phyloP scores from a whole-genome alignment of 2,329 filamentous ascomycete genomes.

The Aspergillus tamarii region DNA sequence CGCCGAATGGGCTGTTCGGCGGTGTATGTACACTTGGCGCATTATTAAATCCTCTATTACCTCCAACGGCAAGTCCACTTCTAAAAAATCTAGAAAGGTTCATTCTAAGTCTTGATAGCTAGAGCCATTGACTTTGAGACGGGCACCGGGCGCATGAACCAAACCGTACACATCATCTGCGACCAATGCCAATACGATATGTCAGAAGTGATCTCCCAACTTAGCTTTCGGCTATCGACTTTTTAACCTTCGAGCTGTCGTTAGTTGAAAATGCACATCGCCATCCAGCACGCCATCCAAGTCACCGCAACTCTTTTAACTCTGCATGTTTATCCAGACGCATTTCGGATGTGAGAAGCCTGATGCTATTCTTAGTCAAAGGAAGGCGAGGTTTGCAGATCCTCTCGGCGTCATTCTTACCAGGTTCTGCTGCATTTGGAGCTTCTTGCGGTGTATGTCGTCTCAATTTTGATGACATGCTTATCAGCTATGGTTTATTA shows the following conservation, averaged over 20 bases:
- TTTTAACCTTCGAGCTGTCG: not conserved
- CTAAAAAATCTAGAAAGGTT: not conserved
- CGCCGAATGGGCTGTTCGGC: not conserved
- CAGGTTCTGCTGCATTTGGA: not conserved
- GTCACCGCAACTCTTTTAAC: not conserved
- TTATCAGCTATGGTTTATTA: not conserved
- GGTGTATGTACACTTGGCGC: conserved; percentile 5
- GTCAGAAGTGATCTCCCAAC: conserved; percentile 5
- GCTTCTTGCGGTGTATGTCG: not conserved
- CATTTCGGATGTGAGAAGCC: not conserved
- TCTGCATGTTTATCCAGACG: not conserved
- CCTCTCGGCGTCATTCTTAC: not conserved
- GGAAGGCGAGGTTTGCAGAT: not conserved
- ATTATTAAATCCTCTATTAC: not conserved
- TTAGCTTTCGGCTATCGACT: conserved; percentile 5
- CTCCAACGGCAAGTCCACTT: not conserved
- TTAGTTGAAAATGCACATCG: not conserved
- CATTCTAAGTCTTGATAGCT: not conserved
- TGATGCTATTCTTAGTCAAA: conserved; percentile 4
- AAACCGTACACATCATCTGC: conserved; percentile 2
- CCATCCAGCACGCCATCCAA: not conserved
- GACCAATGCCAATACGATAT: not conserved
- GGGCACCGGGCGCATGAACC: not conserved
- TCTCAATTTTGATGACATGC: not conserved
- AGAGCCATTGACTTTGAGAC: not conserved